phyloP scores from a whole-genome alignment of 129 eudicot genomes.

The Artemisia tridentata region DNA sequence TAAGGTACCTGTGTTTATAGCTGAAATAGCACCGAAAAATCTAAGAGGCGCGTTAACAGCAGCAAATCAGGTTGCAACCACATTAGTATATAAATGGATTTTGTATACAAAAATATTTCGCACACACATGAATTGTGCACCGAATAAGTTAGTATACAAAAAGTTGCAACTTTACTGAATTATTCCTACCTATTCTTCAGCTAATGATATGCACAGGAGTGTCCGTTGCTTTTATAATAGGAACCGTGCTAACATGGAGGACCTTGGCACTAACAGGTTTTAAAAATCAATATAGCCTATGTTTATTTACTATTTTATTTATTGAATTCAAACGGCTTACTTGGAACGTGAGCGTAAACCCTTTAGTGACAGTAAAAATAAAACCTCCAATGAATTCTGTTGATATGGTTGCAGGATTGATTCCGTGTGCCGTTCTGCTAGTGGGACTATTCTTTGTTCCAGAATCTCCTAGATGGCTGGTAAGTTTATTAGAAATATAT shows the following conservation, averaged over 20 bases:
- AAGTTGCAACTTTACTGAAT: conserved; percentile 7
- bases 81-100: background rate
- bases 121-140: background rate
- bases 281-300: background rate
- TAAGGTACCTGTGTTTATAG: conserved; percentile 81
- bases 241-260: conserved; percentile 79
- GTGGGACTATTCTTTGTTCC: conserved; percentile 76
- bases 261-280: conserved; percentile 77
- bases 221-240: conserved; percentile 73
- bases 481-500: conserved; percentile 21
- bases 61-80: conserved; percentile 66
- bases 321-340: background rate
- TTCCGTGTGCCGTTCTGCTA: conserved; percentile 77
- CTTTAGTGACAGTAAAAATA: background rate
- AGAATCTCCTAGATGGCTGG: conserved; percentile 99
- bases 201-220: conserved; percentile 83
- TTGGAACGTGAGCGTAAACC: background rate
- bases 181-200: conserved; percentile 39
- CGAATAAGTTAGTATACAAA: background rate
- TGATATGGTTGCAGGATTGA: conserved; percentile 53
- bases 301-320: background rate
- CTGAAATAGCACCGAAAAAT: conserved; percentile 87
- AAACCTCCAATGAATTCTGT: background rate
- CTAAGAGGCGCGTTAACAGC: conserved; percentile 93
- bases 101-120: background rate